Base-by-base conservation (phyloP, 345 rosid species). In the Corchorus olitorius region DNA sequence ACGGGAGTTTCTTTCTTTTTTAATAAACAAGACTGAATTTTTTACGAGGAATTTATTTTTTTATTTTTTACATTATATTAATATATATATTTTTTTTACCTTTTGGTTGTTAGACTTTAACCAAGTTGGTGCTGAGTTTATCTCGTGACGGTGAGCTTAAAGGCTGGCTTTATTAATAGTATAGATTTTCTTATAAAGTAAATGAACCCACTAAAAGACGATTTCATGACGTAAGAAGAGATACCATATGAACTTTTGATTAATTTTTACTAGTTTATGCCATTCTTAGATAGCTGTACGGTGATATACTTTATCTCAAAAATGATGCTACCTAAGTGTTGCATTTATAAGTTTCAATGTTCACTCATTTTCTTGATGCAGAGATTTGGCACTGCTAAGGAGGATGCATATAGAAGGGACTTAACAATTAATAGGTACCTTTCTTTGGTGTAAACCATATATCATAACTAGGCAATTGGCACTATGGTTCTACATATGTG, bases 331-430 rank as follows among this genome's bases (percentile, higher is more conserved):
- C 56, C 27, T 14, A 46, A 48, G 15, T 49, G 43, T 60, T 34
- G 22, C 34, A 19, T 78, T 49, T 37, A 43, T 76, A 20, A 13
- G 16, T 59, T 60, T 69, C 74, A 50, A 17, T 54, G 22, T 20
- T 56, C 65, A 48, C 71, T 70, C 61, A 63, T 74, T 45, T 27
- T 33, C 72, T 81, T 73, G 10, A 48, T 80, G 68, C 83, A 94
- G 98, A 88, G 82, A 84, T 95, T 95, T 86, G 99, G 99, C 70
- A 89, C 98, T n/a, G 89, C 99, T 16, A 76, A 93, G 88, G 90
- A 93, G 83, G 99, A 95, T 85, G 99, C 99, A 14, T 89, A 80
- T 79, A 82, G 99, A 87, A 90, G 98, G 82, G 98, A 95, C 79
- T 84, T 93, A 73, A 95, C 99, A 34, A 95, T 95, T 55, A 95